phyloP scores from a whole-genome alignment of 2,329 filamentous ascomycete species.

The Emergomyces pasteurianus region DNA sequence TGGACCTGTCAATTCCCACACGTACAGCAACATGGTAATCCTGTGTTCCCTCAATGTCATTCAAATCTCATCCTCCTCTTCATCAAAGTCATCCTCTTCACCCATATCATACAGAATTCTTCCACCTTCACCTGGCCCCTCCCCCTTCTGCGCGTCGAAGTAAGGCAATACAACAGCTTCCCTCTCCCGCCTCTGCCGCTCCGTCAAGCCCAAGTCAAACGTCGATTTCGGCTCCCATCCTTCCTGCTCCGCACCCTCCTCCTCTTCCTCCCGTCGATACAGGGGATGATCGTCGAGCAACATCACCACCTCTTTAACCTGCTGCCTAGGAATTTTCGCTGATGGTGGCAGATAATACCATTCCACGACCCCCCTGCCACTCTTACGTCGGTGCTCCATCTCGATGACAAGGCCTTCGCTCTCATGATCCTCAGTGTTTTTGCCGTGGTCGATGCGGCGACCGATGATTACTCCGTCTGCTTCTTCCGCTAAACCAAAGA shows the following conservation, averaged over 20 bases:
- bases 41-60: background rate
- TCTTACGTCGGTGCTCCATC: conserved; percentile 77
- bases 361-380: conserved; percentile 65
- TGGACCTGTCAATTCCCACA: background rate
- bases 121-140: conserved; percentile 66
- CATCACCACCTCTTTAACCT: conserved; percentile 39
- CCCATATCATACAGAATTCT: conserved; percentile 96
- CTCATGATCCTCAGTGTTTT: conserved; percentile 21
- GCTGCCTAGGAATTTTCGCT: conserved; percentile 33
- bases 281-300: conserved; percentile 67
- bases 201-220: conserved; percentile 77
- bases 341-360: conserved; percentile 46
- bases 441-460: conserved; percentile 36
- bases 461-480: conserved; percentile 69
- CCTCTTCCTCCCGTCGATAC: conserved; percentile 43
- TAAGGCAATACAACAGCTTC: conserved; percentile 90
- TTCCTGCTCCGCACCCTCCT: conserved; percentile 32
- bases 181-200: conserved; percentile 74
- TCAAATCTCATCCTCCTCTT: conserved; percentile 85
- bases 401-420: conserved; percentile 60
- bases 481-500: conserved; percentile 65
- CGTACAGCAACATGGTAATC: background rate
- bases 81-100: conserved; percentile 90
- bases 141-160: conserved; percentile 79
- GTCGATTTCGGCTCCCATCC: conserved; percentile 49